These are phyloP conservation scores for Cyberlindnera xishuangbannaensis DNA, from an alignment of 805 yeast genomes.

Conservation along the genomic window DNA sequence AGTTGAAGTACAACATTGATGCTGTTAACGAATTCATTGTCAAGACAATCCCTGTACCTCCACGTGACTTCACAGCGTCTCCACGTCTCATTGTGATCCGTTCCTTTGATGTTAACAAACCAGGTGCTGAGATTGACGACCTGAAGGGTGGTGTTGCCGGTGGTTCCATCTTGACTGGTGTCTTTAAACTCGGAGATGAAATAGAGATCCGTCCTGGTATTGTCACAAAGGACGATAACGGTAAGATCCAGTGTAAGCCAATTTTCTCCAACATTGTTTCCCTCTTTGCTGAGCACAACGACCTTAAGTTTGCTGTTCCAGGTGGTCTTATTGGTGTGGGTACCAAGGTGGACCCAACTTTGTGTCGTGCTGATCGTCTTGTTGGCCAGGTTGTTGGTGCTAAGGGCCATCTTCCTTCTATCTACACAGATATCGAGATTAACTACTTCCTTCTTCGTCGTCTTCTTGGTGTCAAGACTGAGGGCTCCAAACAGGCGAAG, in stretches of 20 bases:
- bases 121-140: conserved; percentile 96
- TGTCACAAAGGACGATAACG: conserved; percentile 87
- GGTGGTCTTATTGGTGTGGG: conserved; percentile 99
- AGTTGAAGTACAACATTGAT: conserved; percentile 95
- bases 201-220: conserved; percentile 99
- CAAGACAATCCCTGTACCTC: conserved; percentile 91
- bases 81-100: conserved; percentile 96
- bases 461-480: conserved; percentile 96
- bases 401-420: conserved; percentile 90
- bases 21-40: conserved; percentile 97
- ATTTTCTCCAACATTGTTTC: conserved; percentile 92
- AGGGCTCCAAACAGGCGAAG: conserved; percentile 94
- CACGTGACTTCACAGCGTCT: conserved; percentile 88
- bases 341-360: conserved; percentile 96
- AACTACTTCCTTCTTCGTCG: conserved; percentile 95
- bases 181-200: conserved; percentile 94
- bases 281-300: conserved; percentile 95
- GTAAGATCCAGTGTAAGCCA: conserved; percentile 90
- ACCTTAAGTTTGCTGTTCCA: conserved; percentile 97
- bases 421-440: conserved; percentile 95
- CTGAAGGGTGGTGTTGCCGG: conserved; percentile 99
- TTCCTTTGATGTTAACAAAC: conserved; percentile 97
- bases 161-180: conserved; percentile 97
- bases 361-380: conserved; percentile 98
- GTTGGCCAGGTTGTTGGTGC: conserved; percentile 99